A percentile compares a stretch with the other conserved stretches of the same genome.
phyloP scores from a whole-genome alignment of 2,329 filamentous ascomycete species.

The Stemphylium lycopersici region DNA sequence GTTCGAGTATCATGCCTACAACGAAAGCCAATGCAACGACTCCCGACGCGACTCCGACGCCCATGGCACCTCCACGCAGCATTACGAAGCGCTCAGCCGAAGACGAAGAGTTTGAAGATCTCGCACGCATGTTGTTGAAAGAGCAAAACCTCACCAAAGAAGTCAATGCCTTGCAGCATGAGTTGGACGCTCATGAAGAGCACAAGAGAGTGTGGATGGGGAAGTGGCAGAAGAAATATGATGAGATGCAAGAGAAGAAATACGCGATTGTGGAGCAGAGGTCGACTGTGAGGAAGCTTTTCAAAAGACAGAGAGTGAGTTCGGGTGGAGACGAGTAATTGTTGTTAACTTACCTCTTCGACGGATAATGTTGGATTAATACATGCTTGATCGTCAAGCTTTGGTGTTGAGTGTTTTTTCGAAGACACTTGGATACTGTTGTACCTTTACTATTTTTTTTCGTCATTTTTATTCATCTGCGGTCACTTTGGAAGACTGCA shows the following conservation, averaged over 20 bases:
- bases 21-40: not conserved
- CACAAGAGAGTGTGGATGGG: constrained; percentile 3
- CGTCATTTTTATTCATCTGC: no score
- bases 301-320: constrained; percentile 14
- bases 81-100: constrained; percentile 16
- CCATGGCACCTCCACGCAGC: not conserved
- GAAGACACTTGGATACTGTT: no score
- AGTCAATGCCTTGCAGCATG: constrained; percentile 10
- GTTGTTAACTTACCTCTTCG: not conserved
- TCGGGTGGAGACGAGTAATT: not conserved
- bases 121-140: constrained; percentile 5
- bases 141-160: constrained; percentile 14
- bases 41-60: not conserved
- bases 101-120: constrained; percentile 14
- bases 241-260: not conserved
- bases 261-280: not conserved
- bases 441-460: no score
- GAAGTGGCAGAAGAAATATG: constrained; percentile 7
- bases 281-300: constrained; percentile 8
- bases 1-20: not conserved
- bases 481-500: no score
- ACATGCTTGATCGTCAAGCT: no score
- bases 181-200: constrained; percentile 10
- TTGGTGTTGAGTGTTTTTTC: no score
- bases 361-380: not conserved